Base-by-base conservation (phyloP, 164 flowering plant genomes). In the Brasenia schreberi region DNA sequence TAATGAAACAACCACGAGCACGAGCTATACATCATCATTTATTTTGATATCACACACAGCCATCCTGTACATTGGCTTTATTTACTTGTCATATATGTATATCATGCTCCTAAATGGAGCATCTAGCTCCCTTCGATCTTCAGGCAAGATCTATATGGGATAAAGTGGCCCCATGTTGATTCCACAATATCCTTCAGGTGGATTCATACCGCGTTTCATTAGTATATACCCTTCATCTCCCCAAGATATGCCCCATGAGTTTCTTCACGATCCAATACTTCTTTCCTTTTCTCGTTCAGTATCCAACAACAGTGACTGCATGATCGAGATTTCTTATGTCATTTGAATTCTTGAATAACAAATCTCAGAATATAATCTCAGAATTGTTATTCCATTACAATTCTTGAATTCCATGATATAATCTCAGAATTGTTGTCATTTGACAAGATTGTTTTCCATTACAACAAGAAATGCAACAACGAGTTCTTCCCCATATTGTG, bases 231-330 rank as follows among this genome's bases (percentile, higher is more conserved):
- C 83, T 14, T 63, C 53, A 65, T 81, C 84, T 0, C 84, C 82
- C 81, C 82, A 80, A 0, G 7, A 5, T 0, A 62, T 58, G 0
- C 82, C 82, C 83, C 80, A 82, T 18, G 83, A 80, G 49, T 78
- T n/a, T 82, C 67, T 77, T 82, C 5, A 72, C 72, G 11, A 80
- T 18, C 86, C 86, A 80, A 62, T 78, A 77, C 66, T 79, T 75
- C 49, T 67, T 77, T 0, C 82, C 85, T 63, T 77, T 73, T 9
- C 71, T 3, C 44, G 61, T 0, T 4, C 85, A 83, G 60, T 78
- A 83, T 16, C 87, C 84, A 4, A 79, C 77, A 4, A 63, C 42
- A 0, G 82, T 76, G 0, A 81, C 85, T 16, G 70, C 85, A 70
- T 75, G 82, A 19, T 74, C 18, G 27, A 61, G 19, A 7, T n/a